Base-by-base conservation (phyloP, 2,329 filamentous ascomycete genomes). In the Claviceps purpurea region DNA sequence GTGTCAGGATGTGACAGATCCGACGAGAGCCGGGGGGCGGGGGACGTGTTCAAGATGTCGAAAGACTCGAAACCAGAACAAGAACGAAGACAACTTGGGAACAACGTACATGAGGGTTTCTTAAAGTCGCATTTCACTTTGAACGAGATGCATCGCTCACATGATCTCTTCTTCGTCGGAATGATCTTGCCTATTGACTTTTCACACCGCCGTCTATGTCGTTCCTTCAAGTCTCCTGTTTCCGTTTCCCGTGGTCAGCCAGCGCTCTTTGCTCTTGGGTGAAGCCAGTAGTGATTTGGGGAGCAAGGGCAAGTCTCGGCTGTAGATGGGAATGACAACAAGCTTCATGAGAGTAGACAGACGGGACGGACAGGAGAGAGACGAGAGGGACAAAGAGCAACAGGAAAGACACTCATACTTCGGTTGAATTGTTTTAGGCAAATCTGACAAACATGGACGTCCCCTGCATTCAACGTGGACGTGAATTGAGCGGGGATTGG, bases 141-240 rank as follows among this genome's bases (percentile, higher is more conserved):
- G 47, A 54, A 54, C 26, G 53, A 54, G 13, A 54, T 54, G 37
- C 53, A 54, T n/a, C 53, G 34, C 53, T 54, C 53, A 30, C 53
- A 54, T 3, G 53, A 54, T 22, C 53, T 48, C 53, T 54, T 54
- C 50, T 54, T 54, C 38, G 53, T 54, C 7, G 53, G 50, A 39
- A 54, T 50, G 11, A 54, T 44, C 30, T 54, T 54, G n/a, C 53
- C 53, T 44, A 54, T 52, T 16, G 53, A 52, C 38, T 54, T 54
- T 24, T 54, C 50, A 22, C 53, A 54, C 6, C 53, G 53, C 40
- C 53, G 40, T 39, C 53, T 46, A 38, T 54, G 53, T 41, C 53
- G 50, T 38, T 54, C 53, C 22, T 43, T 44, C 26, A 54, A n/a
- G 42, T 54, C 53, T 43, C 53, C 53, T 54, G 44, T 44, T 30